A percentile compares a stretch with the other conserved stretches of the same genome.
phyloP scores from a whole-genome alignment of 495 filamentous ascomycete genomes.

The Penicillium flavigenum region DNA sequence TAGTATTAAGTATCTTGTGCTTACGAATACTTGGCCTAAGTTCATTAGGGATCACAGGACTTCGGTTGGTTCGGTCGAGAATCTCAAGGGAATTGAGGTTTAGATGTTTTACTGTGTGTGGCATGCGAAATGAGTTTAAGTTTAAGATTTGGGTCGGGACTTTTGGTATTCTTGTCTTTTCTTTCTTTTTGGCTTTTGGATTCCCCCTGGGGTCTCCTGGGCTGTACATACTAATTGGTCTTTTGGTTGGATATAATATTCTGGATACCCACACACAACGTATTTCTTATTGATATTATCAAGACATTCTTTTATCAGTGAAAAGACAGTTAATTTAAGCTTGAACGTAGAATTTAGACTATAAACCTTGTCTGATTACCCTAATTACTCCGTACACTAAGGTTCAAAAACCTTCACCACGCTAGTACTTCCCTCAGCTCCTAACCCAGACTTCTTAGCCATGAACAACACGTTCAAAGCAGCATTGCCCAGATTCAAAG shows the following conservation, averaged over 20 bases:
- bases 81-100: constrained; percentile 13
- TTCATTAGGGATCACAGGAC: constrained; percentile 42
- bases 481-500: constrained; percentile 44
- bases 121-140: constrained; percentile 17
- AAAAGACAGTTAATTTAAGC: neutral
- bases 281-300: constrained; percentile 8
- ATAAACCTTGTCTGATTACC: neutral
- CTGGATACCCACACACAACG: constrained; percentile 11
- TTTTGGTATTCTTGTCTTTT: neutral
- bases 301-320: neutral
- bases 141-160: constrained; percentile 1
- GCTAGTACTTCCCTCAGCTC: constrained; percentile 32
- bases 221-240: constrained; percentile 10
- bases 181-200: neutral
- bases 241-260: constrained; percentile 8
- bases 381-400: neutral
- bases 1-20: constrained; percentile 66
- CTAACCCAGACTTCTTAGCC: constrained; percentile 35
- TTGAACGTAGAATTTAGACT: neutral
- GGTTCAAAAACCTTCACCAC: constrained; percentile 39
- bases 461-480: constrained; percentile 41
- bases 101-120: constrained; percentile 5
- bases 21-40: constrained; percentile 70
- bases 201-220: neutral
- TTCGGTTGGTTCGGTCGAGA: constrained; percentile 23